Base-by-base conservation (phyloP, 2,329 filamentous ascomycete species). In the Emydomyces testavorans region DNA sequence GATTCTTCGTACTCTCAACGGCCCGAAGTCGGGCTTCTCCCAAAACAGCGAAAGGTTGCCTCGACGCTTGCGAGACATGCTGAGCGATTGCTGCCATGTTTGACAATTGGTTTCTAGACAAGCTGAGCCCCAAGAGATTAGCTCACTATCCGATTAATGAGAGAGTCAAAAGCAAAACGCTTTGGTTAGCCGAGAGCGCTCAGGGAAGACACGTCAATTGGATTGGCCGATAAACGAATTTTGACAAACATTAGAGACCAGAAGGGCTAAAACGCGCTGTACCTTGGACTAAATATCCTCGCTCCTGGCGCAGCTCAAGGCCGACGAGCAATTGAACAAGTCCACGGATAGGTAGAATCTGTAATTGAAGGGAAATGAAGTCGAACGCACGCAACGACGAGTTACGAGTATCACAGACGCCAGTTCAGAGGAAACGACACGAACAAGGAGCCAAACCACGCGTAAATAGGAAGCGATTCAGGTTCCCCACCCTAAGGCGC, bases 1-100 rank as follows among this genome's bases (percentile, higher is more conserved):
- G 53, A 43, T 65, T 65, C 50, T 65, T 64, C 34, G 58, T 50
- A 48, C 58, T 63, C 48, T 60, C 54, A 24, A 64, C 50, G 26
- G 53, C 58, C 10, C 57, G 54, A 26, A 64, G 51, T 47, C 62
- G 59, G 36, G 58, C 52, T 13, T 59, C 57, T 40, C 57, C 57
- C 32, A 64, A 43, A 6, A 58, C 48, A 21, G 60, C 61, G 51
- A 65, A 63, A 6, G 62, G 62, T 42, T 58, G 59, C 49, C 62
- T 55, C 35, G 54, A 51, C 11, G 57, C 52, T 34, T 58, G 56
- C 39, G 53, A 51, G 38, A 61, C 38, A 31, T 49, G 34, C 6
- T 57, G 54, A 49, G 55, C 53, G 10, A 62, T 38, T 32, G 59
- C 54, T n/a, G 59, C 54, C 61, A 62, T 63, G 38, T 36, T n/a